These are phyloP conservation scores for Sugiyamaella qingdaonensis DNA, from an alignment of 805 yeast species.

Conservation along the genomic window DNA sequence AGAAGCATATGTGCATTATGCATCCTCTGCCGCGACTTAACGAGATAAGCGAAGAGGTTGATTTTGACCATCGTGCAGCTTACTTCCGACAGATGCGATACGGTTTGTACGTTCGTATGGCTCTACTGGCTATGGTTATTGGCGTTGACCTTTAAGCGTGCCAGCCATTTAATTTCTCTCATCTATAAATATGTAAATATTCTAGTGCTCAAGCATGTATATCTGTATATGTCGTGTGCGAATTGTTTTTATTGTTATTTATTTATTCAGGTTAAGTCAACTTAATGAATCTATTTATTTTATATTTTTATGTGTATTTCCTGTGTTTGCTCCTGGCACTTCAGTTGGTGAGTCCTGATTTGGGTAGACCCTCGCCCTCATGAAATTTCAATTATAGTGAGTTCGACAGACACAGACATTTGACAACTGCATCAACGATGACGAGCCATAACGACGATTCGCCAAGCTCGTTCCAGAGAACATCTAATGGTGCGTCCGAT, in stretches of 20 bases:
- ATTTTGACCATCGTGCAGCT: slow-evolving; percentile 98
- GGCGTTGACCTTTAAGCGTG: slow-evolving; percentile 76
- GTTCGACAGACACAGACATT: too few relatives aligned
- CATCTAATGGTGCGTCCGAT: neutral
- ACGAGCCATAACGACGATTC: neutral
- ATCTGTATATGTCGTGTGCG: slow-evolving; percentile 14
- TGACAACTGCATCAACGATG: neutral
- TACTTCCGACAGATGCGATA: slow-evolving; percentile 99
- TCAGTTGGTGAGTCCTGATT: too few relatives aligned
- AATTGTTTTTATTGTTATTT: slow-evolving; percentile 1
- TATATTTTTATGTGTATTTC: slow-evolving; percentile 2
- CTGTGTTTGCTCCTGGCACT: too few relatives aligned
- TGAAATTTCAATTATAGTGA: neutral
- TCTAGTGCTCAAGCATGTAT: slow-evolving; percentile 7
- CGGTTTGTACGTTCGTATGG: slow-evolving; percentile 98
- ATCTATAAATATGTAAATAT: slow-evolving; percentile 8
- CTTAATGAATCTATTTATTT: too few relatives aligned
- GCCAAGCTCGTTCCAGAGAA: neutral
- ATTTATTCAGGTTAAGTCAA: slow-evolving; percentile 3
- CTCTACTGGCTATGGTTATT: slow-evolving; percentile 93
- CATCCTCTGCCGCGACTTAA: slow-evolving; percentile 97
- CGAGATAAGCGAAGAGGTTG: slow-evolving; percentile 97
- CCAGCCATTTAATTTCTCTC: neutral
- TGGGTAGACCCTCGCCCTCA: neutral
- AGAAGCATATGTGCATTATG: slow-evolving; percentile 98